Conservation (phyloP, 495 filamentous ascomycete species). For the Annulohypoxylon moriforme region DNA sequence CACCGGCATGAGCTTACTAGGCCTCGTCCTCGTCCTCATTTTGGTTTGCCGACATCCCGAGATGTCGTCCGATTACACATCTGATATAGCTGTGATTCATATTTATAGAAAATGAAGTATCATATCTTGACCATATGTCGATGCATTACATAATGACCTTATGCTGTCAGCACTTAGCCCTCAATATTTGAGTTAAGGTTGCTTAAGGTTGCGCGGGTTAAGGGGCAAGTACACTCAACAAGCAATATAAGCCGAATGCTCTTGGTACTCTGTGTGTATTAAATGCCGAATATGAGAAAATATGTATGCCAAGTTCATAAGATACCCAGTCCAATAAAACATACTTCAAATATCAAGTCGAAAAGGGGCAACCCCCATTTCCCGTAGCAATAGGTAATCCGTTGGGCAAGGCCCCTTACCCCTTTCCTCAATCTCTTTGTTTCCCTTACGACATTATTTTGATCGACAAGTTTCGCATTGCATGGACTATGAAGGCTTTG, state of each 20-base stretch:
- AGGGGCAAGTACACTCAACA: not conserved
- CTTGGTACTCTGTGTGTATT: too few relatives aligned
- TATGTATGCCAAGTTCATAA: slow-evolving; percentile 10
- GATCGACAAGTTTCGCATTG: not conserved
- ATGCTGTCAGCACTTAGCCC: not conserved
- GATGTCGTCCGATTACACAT: not conserved
- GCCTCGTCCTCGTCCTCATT: not conserved
- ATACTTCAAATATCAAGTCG: not conserved
- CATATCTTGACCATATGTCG: slow-evolving; percentile 9
- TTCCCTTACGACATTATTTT: not conserved
- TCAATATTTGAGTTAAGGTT: not conserved
- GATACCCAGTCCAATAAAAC: slow-evolving; percentile 4
- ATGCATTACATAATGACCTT: slow-evolving; percentile 3
- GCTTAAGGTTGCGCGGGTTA: not conserved
- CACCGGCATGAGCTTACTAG: slow-evolving; percentile 21
- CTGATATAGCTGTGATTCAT: not conserved
- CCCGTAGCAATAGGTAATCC: too few relatives aligned
- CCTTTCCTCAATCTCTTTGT: not conserved
- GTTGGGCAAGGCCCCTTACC: not conserved
- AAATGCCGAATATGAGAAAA: slow-evolving; percentile 1
- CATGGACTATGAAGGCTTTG: not conserved
- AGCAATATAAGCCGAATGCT: not conserved
- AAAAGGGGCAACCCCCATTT: slow-evolving; percentile 27
- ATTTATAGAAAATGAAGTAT: slow-evolving; percentile 30
- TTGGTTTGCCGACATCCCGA: slow-evolving; percentile 18